Evolutionary conservation across 805 yeast genomes (phyloP), one percentile per base, ranked within the genome.

Genomic region (Komagataella pseudopastoris): DNA sequence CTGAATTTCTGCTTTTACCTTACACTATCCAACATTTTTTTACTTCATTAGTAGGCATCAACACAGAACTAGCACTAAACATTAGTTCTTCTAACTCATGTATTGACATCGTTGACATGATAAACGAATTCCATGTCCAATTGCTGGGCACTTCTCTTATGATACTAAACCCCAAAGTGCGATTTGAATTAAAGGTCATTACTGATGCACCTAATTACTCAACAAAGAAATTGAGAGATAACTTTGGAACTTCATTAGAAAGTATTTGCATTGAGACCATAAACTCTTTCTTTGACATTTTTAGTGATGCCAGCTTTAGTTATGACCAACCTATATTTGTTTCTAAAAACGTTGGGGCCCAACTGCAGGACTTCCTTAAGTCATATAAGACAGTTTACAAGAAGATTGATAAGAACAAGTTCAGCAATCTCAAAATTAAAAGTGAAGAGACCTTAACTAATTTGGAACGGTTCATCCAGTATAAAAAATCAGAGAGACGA

Each of bases 291-390:
- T 88, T 80, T 64, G 96, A 88, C 54, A 71, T 89, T 6, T 93
- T 84, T 66, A 85, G 85, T 12, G 98, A 93, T 66, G 75, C 75
- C 44, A 68, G 63, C 4, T 84, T 72, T 58, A 75, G 71, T 14
- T 89, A 88, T 60, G 96, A 88, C 61, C 67, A 64, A 23, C 78
- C 79, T 3, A 76, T 86, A 1, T 91, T 83, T 63, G 85, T 83
- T 23, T 63, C 72, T 7, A 73, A 74, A 17, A 70, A 73, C 6
- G 76, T 80, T 57, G 59, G 78, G 44, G 51, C 59, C 1, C 61
- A 64, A 14, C 68, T 88, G 47, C 61, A 64, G 51, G 63, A 65
- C 20, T 60, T 77, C 7, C 64, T 71, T 48, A 75, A 79, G 7
- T 67, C 66, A n/a, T 67, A 83, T 52, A 78, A 75, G 56, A 65